Conservation (phyloP, 1,284 basidiomycete genomes). For the Ustilago shanxiensis region DNA sequence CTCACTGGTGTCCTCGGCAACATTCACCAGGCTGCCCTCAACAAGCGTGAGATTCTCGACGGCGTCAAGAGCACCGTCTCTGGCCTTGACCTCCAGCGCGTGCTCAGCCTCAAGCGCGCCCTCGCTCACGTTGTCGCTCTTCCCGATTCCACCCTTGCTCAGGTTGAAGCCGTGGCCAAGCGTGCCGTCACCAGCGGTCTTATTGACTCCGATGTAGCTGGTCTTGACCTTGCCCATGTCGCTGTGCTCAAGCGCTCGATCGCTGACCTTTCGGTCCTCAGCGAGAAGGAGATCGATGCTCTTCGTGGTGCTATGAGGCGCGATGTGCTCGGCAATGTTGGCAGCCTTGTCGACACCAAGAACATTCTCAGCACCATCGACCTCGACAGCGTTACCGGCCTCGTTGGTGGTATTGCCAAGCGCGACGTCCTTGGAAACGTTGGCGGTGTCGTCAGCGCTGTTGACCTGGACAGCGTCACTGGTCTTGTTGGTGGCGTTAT, state of each 20-base stretch:
- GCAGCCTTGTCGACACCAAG: not conserved
- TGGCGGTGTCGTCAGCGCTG: not conserved
- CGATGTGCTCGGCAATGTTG: conserved; percentile 9
- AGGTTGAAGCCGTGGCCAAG: conserved; percentile 12
- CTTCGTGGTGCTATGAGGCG: not conserved
- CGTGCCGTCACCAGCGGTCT: not conserved
- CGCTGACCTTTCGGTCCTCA: conserved; percentile 18
- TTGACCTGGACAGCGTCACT: not conserved
- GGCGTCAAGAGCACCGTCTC: conserved; percentile 11
- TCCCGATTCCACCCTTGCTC: conserved; percentile 14
- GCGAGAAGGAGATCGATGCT: conserved; percentile 5
- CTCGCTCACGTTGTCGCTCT: conserved; percentile 30
- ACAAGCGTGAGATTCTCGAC: conserved; percentile 28
- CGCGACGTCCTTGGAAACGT: not conserved
- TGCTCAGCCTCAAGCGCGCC: conserved; percentile 25
- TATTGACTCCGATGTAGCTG: not conserved
- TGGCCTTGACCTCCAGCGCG: conserved; percentile 13
- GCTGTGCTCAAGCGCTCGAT: conserved; percentile 20
- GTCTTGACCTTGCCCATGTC: conserved; percentile 14
- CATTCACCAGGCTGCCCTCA: not conserved
- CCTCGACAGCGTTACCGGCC: conserved; percentile 3
- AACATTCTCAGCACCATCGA: not conserved
- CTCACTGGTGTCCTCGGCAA: not conserved
- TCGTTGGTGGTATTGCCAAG: not conserved
- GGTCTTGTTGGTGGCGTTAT: not conserved